Evolutionary conservation across 495 filamentous ascomycete genomes (phyloP).

Genomic region (Penicillium odoratum): DNA sequence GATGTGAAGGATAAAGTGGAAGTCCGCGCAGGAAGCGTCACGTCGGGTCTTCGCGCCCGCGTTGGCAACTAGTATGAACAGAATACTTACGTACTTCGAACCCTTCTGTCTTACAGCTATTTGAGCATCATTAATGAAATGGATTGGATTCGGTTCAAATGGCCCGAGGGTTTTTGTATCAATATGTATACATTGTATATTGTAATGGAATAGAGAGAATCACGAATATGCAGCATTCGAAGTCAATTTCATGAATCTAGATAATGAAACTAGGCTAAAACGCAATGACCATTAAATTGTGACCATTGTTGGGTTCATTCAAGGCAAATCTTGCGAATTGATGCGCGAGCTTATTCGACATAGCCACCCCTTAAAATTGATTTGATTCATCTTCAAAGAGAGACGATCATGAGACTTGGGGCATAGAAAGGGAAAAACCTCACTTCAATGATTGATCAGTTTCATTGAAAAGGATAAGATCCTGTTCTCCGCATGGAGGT

Average conservation of each 20-base stretch:
- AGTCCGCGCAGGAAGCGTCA: conserved; percentile 32
- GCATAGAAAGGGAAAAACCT: background rate
- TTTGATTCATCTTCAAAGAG: background rate
- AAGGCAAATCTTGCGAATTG: background rate
- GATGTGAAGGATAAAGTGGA: conserved; percentile 29
- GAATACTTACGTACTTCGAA: conserved; percentile 7
- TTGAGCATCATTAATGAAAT: background rate
- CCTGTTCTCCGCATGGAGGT: background rate
- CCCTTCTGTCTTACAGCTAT: background rate
- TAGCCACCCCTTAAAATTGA: background rate
- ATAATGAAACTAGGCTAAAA: background rate
- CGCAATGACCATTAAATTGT: background rate
- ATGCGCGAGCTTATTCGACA: background rate
- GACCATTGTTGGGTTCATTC: background rate
- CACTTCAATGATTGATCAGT: background rate
- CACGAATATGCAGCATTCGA: background rate
- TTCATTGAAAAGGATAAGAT: background rate
- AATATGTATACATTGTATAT: background rate
- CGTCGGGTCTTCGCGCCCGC: conserved; percentile 31
- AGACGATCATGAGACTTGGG: background rate
- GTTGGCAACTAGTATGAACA: conserved; percentile 14
- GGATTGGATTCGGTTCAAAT: background rate
- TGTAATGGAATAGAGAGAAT: background rate
- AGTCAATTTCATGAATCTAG: background rate
- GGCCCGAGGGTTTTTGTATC: background rate